Conservation (phyloP, 208 protist species). For the Tritrichomonas foetus region DNA sequence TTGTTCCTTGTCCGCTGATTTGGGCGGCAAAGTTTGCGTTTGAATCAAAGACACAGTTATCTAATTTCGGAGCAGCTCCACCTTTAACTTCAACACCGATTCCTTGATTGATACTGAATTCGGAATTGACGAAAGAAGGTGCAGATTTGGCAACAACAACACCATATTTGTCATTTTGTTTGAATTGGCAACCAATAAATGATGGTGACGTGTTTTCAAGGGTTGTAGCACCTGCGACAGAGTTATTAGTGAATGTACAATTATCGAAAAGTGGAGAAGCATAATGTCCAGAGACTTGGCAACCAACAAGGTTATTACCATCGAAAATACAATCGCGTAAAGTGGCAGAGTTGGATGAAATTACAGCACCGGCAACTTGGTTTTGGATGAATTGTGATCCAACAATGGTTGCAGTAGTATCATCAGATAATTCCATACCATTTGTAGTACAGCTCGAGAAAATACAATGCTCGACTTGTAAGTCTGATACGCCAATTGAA, state of each 20-base stretch:
- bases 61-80: not conserved
- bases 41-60: not conserved
- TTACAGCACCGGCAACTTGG: not conserved
- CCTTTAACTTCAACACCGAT: not conserved
- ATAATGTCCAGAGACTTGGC: not conserved
- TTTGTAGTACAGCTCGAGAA: not conserved
- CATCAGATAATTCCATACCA: not conserved
- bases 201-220: not conserved
- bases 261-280: not conserved
- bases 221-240: not conserved
- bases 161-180: not conserved
- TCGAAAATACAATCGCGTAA: not conserved
- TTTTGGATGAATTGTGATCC: not conserved
- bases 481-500: not conserved
- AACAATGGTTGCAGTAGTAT: not conserved
- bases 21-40: not conserved
- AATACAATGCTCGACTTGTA: not conserved
- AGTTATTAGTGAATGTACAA: not conserved
- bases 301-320: not conserved
- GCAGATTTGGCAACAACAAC: not conserved
- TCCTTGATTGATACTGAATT: not conserved
- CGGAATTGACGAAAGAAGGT: not conserved
- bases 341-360: not conserved
- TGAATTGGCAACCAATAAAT: not conserved
- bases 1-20: not conserved